Base-by-base conservation (phyloP, 2,329 filamentous ascomycete genomes). In the Trichoderma simmonsii region DNA sequence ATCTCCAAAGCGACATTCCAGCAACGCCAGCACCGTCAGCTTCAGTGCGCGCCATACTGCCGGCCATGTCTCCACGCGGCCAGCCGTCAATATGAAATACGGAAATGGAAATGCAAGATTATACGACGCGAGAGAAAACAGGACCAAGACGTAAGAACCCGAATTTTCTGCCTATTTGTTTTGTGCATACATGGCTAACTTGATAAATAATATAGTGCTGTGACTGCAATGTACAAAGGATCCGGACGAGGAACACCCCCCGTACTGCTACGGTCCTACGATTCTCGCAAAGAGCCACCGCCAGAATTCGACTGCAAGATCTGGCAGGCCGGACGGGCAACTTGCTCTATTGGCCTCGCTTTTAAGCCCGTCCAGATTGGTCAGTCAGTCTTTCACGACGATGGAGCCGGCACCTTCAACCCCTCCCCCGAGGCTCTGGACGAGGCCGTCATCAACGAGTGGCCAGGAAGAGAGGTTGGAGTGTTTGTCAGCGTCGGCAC, bases 251-350 rank as follows among this genome's bases (percentile, higher is more conserved):
- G 89, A 51, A 88, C 89, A 7, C 86, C 89, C 2, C 88, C 95
- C 3, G 91, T 91, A 9, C 82, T 98, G 72, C 85, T 99, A 70
- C 91, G 96, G 75, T 98, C 95, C 2, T 99, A 99, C 82, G 95
- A 98, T 80, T 98, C 96, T 18, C 89, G 95, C 77, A 94, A 92
- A 81, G 96, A 98, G 80, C 92, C 95, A 0, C 89, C 94, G 0
- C 93, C 95, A 3, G 95, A 98, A 80, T 95, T 94, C 73, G 93
- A 97, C 78, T 97, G 95, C 82, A 97, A 92, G 60, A 96, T 99
- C 71, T 99, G 96, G 96, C 92, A 99, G 83, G 96, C 96, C 5
- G 96, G 96, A 12, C 90, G 96, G 73, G 96, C 96, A n/a, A 99
- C 96, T 1, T 93, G 89, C 68, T 93, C 96, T 1, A 96, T 95